Evolutionary conservation across 108 stramenopile genomes (phyloP), one percentile per base, ranked within the genome.

Genomic region (Aurantiochytrium sp.): DNA sequence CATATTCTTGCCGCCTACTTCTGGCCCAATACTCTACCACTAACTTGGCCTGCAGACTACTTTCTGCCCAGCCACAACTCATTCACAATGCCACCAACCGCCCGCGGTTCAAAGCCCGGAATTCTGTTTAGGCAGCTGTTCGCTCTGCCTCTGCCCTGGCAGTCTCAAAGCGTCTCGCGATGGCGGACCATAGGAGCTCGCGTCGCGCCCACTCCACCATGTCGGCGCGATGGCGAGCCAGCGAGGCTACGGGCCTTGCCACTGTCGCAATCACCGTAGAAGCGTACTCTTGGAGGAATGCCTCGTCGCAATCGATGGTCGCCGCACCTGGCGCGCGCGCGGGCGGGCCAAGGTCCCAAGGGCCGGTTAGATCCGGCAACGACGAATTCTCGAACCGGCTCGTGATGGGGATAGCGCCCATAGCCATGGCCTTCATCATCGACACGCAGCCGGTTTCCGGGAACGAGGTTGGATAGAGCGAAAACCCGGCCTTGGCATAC

Each of bases 361-460:
- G 36, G 24, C 5, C 39, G 2, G 90, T 88, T 4, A 92, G 55
- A 37, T 92, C 91, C n/a, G 91, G 91, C 27, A 92, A 88, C 8
- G 89, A 54, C 5, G 91, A 92, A 4, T 68, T 55, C 36, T 55
- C 87, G 85, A 54, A 91, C 2, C 92, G 88, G 30, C 87, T 88
- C 12, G 93, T 93, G 81, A 93, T 86, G 30, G 93, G 93, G n/a
- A 93, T 87, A 27, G 89, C 86, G 17, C 93, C 93, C 69, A 88
- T 81, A 3, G 90, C 90, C 93, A 92, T 91, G 17, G 93, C 92
- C 88, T 91, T 92, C 52, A 92, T 91, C 4, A 92, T 39, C 27
- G 93, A 54, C 4, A 93, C 87, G 37, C 93, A 93, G 6, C 92
- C 93, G 37, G 93, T 93, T 87, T 93, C 93, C 41, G 86, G 89